These are phyloP conservation scores for Phytomonas sp. DNA, from an alignment of 208 protist genomes.

Conservation along the genomic window DNA sequence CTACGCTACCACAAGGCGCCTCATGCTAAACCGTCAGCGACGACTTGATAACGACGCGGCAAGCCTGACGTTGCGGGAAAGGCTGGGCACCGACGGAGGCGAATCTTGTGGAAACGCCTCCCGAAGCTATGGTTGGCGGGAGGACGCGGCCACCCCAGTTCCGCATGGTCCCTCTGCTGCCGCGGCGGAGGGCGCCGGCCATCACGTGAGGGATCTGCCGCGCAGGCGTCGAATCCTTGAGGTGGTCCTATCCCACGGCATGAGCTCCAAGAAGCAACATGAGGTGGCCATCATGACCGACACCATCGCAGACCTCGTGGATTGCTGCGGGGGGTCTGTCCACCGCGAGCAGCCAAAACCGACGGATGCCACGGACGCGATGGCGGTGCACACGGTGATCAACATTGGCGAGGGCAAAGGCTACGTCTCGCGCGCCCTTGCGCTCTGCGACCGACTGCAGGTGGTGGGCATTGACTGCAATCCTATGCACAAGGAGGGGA, in stretches of 20 bases:
- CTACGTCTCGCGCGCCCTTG: slow-evolving; percentile 75
- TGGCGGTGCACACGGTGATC: slow-evolving; percentile 46
- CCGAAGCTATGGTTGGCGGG: no score
- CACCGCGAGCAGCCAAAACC: neutral
- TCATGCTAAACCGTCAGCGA: slow-evolving; percentile 29
- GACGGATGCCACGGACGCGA: neutral
- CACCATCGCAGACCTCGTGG: slow-evolving; percentile 47
- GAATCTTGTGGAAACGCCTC: no score
- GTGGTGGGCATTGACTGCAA: slow-evolving; percentile 88
- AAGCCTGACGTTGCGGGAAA: slow-evolving; percentile 31
- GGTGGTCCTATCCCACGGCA: slow-evolving; percentile 52
- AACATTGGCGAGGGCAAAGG: slow-evolving; percentile 91
- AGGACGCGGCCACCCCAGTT: no score
- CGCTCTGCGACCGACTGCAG: slow-evolving; percentile 69
- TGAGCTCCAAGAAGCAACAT: slow-evolving; percentile 84
- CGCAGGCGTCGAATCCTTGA: slow-evolving; percentile 31
- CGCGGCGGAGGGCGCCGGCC: neutral
- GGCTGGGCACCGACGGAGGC: neutral
- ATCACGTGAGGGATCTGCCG: neutral
- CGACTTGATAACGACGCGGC: slow-evolving; percentile 39
- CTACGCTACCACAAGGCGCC: slow-evolving; percentile 15
- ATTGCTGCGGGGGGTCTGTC: slow-evolving; percentile 19
- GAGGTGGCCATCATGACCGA: slow-evolving; percentile 78
- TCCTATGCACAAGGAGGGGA: slow-evolving; percentile 69
- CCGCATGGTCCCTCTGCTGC: no score